Conservation (phyloP, 1,139 yeast species). For the Taiozyma sp. region DNA sequence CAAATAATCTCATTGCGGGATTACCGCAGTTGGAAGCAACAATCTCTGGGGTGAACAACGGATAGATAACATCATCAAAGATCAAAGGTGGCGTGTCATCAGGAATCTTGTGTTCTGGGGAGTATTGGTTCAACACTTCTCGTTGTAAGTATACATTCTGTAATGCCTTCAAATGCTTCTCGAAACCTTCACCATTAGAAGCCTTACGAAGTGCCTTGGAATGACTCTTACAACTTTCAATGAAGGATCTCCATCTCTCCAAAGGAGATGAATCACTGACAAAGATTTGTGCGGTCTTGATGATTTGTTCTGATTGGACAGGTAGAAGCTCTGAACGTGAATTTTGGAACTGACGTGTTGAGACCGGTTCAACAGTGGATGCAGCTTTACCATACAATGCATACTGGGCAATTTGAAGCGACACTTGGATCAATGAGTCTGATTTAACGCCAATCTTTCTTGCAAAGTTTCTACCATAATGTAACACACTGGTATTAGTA, state of each 20-base stretch:
- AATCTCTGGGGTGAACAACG: conserved; percentile 41
- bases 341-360: conserved; percentile 63
- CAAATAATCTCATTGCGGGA: conserved; percentile 68
- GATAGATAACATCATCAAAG: conserved; percentile 31
- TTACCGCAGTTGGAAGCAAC: conserved; percentile 68
- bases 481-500: conserved; percentile 39
- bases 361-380: conserved; percentile 68
- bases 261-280: conserved; percentile 45
- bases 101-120: conserved; percentile 27
- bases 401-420: conserved; percentile 67
- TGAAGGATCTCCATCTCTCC: conserved; percentile 47
- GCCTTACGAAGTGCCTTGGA: conserved; percentile 44
- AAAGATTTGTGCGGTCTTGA: conserved; percentile 54
- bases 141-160: conserved; percentile 43
- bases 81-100: conserved; percentile 23
- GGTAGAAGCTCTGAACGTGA: conserved; percentile 68
- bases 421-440: conserved; percentile 65
- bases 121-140: conserved; percentile 40
- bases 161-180: conserved; percentile 64
- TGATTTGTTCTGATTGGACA: conserved; percentile 51
- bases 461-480: conserved; percentile 43
- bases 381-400: conserved; percentile 68
- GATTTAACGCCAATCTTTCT: conserved; percentile 50
- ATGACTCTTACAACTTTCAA: conserved; percentile 50
- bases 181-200: conserved; percentile 62